Evolutionary conservation across 2,329 filamentous ascomycete species (phyloP).

Genomic region (Cryphonectria naterciae): DNA sequence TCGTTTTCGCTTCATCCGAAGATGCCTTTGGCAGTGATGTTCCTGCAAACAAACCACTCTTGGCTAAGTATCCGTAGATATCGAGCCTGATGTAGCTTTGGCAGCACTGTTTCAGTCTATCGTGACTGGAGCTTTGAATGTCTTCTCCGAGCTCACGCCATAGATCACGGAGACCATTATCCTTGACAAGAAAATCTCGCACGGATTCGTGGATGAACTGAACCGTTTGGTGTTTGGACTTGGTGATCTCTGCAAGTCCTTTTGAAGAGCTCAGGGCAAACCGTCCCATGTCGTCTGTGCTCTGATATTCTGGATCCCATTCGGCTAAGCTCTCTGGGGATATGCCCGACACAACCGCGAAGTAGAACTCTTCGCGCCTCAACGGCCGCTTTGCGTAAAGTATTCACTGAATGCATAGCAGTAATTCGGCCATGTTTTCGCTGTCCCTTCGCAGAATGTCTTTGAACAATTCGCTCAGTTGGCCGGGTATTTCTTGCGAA

Average conservation of each 20-base stretch:
- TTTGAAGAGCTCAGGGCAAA: constrained; percentile 49
- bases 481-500: constrained; percentile 41
- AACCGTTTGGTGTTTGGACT: constrained; percentile 30
- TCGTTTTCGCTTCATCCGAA: constrained; percentile 14
- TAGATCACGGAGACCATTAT: constrained; percentile 23
- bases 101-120: constrained; percentile 29
- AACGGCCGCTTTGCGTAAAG: constrained; percentile 51
- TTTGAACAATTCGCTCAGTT: constrained; percentile 52
- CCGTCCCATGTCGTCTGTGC: constrained; percentile 34
- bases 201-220: constrained; percentile 17
- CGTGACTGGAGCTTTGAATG: constrained; percentile 29
- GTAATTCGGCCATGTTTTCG: constrained; percentile 43
- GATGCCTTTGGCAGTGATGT: background rate
- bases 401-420: constrained; percentile 56
- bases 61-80: background rate
- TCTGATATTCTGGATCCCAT: constrained; percentile 33
- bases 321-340: constrained; percentile 31
- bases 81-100: background rate
- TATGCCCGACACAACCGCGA: constrained; percentile 43
- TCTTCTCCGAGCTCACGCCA: constrained; percentile 27
- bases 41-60: background rate
- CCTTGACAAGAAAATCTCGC: constrained; percentile 29
- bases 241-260: constrained; percentile 49
- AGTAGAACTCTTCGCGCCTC: constrained; percentile 47
- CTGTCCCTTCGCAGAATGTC: constrained; percentile 53